Conservation (phyloP, 352 stramenopile species). For the Phytopythium vexans region DNA sequence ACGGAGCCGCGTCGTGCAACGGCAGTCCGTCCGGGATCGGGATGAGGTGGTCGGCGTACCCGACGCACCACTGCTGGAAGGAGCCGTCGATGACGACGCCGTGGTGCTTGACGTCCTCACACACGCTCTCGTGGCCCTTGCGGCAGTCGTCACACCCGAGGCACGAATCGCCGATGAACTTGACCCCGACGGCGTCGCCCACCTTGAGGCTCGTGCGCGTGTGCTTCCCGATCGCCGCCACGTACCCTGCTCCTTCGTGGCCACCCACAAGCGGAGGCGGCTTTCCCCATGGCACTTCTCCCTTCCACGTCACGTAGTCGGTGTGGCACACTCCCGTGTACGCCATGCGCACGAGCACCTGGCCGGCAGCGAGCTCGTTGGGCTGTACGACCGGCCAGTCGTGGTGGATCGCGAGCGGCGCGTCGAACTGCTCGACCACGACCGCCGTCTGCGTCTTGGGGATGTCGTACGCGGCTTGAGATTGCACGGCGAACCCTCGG, state of each 20-base stretch:
- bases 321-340: slow-evolving; percentile 50
- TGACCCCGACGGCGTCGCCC: slow-evolving; percentile 43
- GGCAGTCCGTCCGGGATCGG: slow-evolving; percentile 57
- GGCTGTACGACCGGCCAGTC: slow-evolving; percentile 46
- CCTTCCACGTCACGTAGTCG: slow-evolving; percentile 39
- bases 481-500: slow-evolving; percentile 15
- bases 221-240: slow-evolving; percentile 35
- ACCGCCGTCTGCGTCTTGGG: slow-evolving; percentile 42
- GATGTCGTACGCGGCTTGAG: slow-evolving; percentile 39
- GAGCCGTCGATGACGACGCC: slow-evolving; percentile 43
- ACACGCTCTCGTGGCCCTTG: slow-evolving; percentile 46
- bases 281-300: slow-evolving; percentile 17
- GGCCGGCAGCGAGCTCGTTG: slow-evolving; percentile 28
- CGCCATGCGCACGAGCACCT: slow-evolving; percentile 47
- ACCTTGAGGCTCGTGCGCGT: slow-evolving; percentile 39
- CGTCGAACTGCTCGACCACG: slow-evolving; percentile 33
- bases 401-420: slow-evolving; percentile 30
- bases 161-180: slow-evolving; percentile 42
- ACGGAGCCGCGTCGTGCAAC: slow-evolving; percentile 38
- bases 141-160: slow-evolving; percentile 47
- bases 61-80: slow-evolving; percentile 60
- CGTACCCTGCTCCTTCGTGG: slow-evolving; percentile 48
- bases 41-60: slow-evolving; percentile 74
- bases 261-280: slow-evolving; percentile 46
- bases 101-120: slow-evolving; percentile 30